A percentile compares a stretch with the other conserved stretches of the same genome.
Evolutionary conservation across 208 protist species (phyloP).

Genomic region (Tritrichomonas foetus): DNA sequence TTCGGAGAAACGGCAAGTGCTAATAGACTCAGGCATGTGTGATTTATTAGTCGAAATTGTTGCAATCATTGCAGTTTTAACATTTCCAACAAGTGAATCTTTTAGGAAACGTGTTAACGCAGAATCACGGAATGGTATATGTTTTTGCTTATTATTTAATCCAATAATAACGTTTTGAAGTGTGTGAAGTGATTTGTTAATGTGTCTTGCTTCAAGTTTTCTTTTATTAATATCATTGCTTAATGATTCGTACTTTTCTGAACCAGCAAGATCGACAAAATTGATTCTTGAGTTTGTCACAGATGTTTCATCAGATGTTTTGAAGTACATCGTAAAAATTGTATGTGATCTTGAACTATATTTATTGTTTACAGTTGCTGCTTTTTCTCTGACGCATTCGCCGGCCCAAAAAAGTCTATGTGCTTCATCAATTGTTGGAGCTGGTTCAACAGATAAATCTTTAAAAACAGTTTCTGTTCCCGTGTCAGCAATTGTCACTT

Average conservation of each 20-base stretch:
- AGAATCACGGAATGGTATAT: conserved; percentile 42
- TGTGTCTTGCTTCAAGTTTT: neutral
- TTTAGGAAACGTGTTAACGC: conserved; percentile 23
- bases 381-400: neutral
- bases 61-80: neutral
- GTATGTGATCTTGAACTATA: conserved; percentile 23
- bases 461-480: neutral
- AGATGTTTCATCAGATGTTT: neutral
- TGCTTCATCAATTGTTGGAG: neutral
- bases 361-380: conserved; percentile 27
- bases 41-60: neutral
- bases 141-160: neutral
- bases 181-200: neutral
- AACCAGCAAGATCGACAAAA: conserved; percentile 40
- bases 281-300: neutral
- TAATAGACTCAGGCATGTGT: conserved; percentile 26
- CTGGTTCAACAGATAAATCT: neutral
- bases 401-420: conserved; percentile 10
- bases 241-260: conserved; percentile 10
- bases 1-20: neutral
- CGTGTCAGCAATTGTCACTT: conserved; percentile 7
- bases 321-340: conserved; percentile 4
- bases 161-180: conserved; percentile 30
- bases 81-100: neutral
- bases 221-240: neutral